phyloP scores from a whole-genome alignment of 169 alveolate species.

The Perkinsus olseni region DNA sequence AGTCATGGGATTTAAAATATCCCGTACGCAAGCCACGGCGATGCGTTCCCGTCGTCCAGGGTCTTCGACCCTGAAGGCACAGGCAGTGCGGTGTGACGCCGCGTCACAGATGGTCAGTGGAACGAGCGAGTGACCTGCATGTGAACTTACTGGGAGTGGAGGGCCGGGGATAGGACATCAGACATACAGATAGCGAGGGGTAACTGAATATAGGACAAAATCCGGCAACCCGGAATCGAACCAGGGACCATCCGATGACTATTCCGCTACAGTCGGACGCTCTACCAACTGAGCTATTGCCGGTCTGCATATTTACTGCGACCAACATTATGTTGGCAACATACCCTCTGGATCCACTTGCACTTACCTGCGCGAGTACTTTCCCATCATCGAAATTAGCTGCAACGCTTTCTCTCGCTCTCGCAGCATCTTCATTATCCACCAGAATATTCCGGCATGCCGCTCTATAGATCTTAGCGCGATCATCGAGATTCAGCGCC shows the following conservation, averaged over 20 bases:
- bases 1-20: not conserved
- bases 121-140: no score
- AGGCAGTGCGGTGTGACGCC: no score
- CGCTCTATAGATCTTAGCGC: not conserved
- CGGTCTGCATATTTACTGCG: no score
- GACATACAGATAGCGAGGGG: not conserved
- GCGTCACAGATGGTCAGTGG: no score
- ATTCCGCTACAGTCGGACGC: no score
- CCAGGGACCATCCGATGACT: constrained; percentile 5
- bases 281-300: no score
- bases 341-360: no score
- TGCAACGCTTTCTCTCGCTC: not conserved
- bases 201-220: not conserved
- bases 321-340: no score
- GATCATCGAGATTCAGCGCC: not conserved
- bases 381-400: not conserved
- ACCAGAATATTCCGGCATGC: not conserved
- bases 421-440: not conserved
- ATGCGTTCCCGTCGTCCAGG: not conserved
- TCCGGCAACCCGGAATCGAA: not conserved
- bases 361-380: not conserved
- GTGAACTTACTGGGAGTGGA: not conserved
- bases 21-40: not conserved
- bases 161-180: not conserved
- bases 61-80: not conserved